Evolutionary conservation across 192 early-diverging fungal species (phyloP).

Genomic region (Anaeromyces robustus): DNA sequence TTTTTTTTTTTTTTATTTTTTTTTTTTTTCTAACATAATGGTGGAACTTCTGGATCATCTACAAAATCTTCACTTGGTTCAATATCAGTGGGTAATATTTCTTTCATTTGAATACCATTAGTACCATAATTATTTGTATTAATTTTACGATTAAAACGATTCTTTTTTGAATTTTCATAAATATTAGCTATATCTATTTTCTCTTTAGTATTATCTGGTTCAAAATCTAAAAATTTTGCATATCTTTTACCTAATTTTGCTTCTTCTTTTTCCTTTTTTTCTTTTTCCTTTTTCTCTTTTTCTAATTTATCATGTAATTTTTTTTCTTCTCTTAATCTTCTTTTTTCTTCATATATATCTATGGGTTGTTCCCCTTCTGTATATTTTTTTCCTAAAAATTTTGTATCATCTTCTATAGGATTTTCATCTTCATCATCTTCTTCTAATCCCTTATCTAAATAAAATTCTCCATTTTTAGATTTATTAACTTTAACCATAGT

Average conservation of each 20-base stretch:
- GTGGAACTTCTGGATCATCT: slow-evolving; percentile 39
- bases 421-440: slow-evolving; percentile 4
- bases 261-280: not conserved
- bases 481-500: slow-evolving; percentile 19
- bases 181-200: not conserved
- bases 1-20: not conserved
- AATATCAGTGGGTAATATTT: not conserved
- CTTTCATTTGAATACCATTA: not conserved
- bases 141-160: not conserved
- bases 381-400: too few relatives aligned
- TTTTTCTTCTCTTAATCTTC: slow-evolving; percentile 1
- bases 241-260: not conserved
- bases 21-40: slow-evolving; percentile 12
- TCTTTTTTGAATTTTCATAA: not conserved
- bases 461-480: slow-evolving; percentile 1
- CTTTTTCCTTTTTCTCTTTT: slow-evolving; percentile 1
- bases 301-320: not conserved
- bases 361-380: not conserved
- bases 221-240: slow-evolving; percentile 1
- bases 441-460: not conserved
- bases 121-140: not conserved
- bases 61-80: slow-evolving; percentile 17
- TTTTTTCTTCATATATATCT: not conserved
- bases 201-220: slow-evolving; percentile 1
- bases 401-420: too few relatives aligned